A percentile compares a stretch with the other conserved stretches of the same genome.
Conservation (phyloP, 1,284 basidiomycete genomes). For the Amylostereum chailletii region DNA sequence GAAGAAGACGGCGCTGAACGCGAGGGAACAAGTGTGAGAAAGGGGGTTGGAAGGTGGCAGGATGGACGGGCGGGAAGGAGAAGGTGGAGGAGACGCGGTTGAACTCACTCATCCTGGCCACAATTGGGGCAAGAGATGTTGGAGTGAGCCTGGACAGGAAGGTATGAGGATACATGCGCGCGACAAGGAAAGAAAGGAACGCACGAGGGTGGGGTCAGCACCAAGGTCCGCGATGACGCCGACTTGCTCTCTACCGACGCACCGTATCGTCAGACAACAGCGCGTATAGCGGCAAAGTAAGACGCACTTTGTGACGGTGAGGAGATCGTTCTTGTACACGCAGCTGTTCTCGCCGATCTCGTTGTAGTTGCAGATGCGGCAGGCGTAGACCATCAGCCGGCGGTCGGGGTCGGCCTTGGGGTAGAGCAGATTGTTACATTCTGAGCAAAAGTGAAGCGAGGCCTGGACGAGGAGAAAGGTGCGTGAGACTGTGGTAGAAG, state of each 20-base stretch:
- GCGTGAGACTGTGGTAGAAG: too few species aligned
- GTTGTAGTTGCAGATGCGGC: conserved; percentile 86
- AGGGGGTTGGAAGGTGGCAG: conserved; percentile 2
- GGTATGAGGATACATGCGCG: neutral
- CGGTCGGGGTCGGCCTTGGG: conserved; percentile 86
- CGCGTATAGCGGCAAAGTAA: neutral
- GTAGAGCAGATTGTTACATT: conserved; percentile 93
- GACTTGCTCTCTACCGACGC: conserved; percentile 69
- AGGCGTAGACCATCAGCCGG: conserved; percentile 85
- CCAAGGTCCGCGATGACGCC: conserved; percentile 89
- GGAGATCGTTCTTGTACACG: conserved; percentile 90
- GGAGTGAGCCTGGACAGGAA: conserved; percentile 50
- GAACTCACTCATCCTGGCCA: conserved; percentile 61
- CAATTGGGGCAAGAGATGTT: conserved; percentile 66
- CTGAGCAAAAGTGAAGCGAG: conserved; percentile 79
- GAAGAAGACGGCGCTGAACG: conserved; percentile 75
- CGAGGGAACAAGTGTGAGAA: conserved; percentile 6
- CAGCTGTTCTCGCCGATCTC: conserved; percentile 83
- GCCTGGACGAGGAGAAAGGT: conserved; percentile 32
- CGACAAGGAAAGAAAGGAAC: conserved; percentile 15
- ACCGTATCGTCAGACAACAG: neutral
- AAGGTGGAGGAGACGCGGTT: too few species aligned
- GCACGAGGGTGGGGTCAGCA: conserved; percentile 83
- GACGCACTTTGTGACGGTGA: conserved; percentile 87
- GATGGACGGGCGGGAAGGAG: neutral